Conservation (phyloP, 352 stramenopile genomes). For the Aphanomyces cochlioides region DNA sequence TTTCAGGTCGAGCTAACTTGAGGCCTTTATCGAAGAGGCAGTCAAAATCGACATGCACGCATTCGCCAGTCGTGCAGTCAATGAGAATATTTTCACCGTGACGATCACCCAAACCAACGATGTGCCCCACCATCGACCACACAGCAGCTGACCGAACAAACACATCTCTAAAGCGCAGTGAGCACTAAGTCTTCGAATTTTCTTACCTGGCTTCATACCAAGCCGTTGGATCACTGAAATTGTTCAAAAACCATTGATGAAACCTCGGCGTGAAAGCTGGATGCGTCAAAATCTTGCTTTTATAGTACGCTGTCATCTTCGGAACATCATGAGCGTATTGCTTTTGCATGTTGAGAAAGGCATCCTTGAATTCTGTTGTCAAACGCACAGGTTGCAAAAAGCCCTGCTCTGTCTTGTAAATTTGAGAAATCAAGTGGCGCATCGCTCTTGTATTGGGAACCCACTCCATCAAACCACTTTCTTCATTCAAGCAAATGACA, state of each 20-base stretch:
- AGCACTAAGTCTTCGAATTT: conserved; percentile 45
- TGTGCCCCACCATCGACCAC: conserved; percentile 97
- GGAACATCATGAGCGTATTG: conserved; percentile 77
- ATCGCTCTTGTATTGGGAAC: conserved; percentile 96
- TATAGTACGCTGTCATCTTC: conserved; percentile 68
- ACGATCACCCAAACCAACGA: conserved; percentile 91
- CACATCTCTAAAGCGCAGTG: conserved; percentile 33
- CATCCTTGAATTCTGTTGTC: conserved; percentile 77
- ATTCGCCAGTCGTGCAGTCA: conserved; percentile 95
- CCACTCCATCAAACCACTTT: conserved; percentile 99
- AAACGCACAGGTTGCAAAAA: conserved; percentile 76
- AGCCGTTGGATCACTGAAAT: conserved; percentile 95
- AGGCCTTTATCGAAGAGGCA: conserved; percentile 99
- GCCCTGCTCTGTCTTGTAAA: conserved; percentile 82
- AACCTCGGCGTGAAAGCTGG: conserved; percentile 92
- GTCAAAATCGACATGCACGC: conserved; percentile 99
- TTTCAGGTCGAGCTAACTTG: conserved; percentile 93
- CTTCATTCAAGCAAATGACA: conserved; percentile 99
- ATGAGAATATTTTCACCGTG: conserved; percentile 99
- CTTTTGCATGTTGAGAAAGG: conserved; percentile 87
- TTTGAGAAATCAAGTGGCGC: conserved; percentile 81
- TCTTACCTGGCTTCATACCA: conserved; percentile 95
- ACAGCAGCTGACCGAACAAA: conserved; percentile 88
- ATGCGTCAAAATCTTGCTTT: conserved; percentile 54
- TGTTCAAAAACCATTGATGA: conserved; percentile 99